Conservation (phyloP, 164 flowering plant species). For the Berberis thunbergii region DNA sequence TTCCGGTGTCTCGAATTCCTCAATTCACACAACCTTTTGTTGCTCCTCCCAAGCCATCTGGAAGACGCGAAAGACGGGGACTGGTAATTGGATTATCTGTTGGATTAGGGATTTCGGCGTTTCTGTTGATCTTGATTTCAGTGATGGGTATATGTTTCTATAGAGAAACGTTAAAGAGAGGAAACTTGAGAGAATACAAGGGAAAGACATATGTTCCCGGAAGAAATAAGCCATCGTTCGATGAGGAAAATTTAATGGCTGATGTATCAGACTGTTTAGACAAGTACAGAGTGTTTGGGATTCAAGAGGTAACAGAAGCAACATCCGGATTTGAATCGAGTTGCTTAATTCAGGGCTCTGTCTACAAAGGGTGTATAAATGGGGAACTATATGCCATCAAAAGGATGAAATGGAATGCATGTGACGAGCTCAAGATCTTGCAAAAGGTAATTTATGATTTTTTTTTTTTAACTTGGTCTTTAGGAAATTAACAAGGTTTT, state of each 20-base stretch:
- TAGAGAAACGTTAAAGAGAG: slow-evolving; percentile 19
- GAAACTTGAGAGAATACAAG: slow-evolving; percentile 9
- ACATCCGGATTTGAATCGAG: slow-evolving; percentile 50
- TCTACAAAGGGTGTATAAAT: slow-evolving; percentile 54
- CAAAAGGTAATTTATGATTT: slow-evolving; percentile 54
- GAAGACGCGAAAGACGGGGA: slow-evolving; percentile 24
- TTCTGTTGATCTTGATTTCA: slow-evolving; percentile 14
- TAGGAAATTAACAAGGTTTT: no score
- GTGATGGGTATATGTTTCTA: slow-evolving; percentile 29
- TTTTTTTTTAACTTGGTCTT: background rate
- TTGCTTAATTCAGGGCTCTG: slow-evolving; percentile 69
- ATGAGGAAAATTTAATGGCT: slow-evolving; percentile 39
- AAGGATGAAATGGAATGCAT: slow-evolving; percentile 97
- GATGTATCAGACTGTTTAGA: slow-evolving; percentile 85
- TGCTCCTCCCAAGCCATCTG: slow-evolving; percentile 5
- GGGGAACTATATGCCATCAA: slow-evolving; percentile 70
- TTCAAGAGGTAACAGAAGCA: slow-evolving; percentile 60
- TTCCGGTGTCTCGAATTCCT: slow-evolving; percentile 61
- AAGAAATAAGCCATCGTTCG: slow-evolving; percentile 5
- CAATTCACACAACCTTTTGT: slow-evolving; percentile 40
- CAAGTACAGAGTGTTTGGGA: slow-evolving; percentile 66
- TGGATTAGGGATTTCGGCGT: slow-evolving; percentile 40
- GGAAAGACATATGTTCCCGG: slow-evolving; percentile 11
- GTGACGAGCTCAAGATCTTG: slow-evolving; percentile 79
- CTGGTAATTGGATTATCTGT: slow-evolving; percentile 39